These are phyloP conservation scores for Vitrella brassicaformis DNA, from an alignment of 73 alveolate species.

Conservation along the genomic window DNA sequence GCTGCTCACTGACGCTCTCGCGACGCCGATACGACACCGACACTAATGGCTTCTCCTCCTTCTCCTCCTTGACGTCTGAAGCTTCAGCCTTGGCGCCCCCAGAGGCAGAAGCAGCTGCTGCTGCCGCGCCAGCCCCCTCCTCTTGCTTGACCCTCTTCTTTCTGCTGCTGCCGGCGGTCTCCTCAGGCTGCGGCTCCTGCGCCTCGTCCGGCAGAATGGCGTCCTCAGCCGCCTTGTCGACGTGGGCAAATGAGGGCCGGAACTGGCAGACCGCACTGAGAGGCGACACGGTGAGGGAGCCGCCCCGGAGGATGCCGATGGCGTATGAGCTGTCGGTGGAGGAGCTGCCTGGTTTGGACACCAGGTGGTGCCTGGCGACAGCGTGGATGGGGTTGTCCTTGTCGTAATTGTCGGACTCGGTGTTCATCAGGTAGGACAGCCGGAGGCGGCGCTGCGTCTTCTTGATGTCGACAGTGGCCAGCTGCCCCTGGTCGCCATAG, in stretches of 20 bases:
- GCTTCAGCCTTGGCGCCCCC: too few species aligned
- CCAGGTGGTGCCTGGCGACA: slow-evolving; percentile 21
- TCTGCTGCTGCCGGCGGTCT: too few species aligned
- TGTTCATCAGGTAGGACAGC: slow-evolving; percentile 3
- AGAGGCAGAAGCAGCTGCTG: too few species aligned
- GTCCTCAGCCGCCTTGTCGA: slow-evolving; percentile 27
- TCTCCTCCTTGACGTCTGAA: neutral
- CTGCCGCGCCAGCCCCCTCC: slow-evolving; percentile 1
- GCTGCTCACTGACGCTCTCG: too few species aligned
- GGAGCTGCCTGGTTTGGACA: slow-evolving; percentile 6
- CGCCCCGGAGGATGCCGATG: slow-evolving; percentile 16
- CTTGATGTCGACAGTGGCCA: slow-evolving; percentile 17
- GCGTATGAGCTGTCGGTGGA: slow-evolving; percentile 6
- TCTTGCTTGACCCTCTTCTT: slow-evolving; percentile 11
- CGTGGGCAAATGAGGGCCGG: slow-evolving; percentile 33
- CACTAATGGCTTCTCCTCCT: neutral
- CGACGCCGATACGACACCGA: neutral
- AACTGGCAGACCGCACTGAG: slow-evolving; percentile 17
- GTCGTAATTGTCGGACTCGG: slow-evolving; percentile 17
- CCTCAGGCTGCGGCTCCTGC: too few species aligned
- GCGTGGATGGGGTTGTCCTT: slow-evolving; percentile 15
- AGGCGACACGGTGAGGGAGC: slow-evolving; percentile 11
- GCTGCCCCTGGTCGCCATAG: slow-evolving; percentile 37
- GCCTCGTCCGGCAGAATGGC: slow-evolving; percentile 3
- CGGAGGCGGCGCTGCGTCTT: slow-evolving; percentile 8